These are phyloP conservation scores for Astrothelium macrocarpum DNA, from an alignment of 495 filamentous ascomycete species.

Conservation along the genomic window DNA sequence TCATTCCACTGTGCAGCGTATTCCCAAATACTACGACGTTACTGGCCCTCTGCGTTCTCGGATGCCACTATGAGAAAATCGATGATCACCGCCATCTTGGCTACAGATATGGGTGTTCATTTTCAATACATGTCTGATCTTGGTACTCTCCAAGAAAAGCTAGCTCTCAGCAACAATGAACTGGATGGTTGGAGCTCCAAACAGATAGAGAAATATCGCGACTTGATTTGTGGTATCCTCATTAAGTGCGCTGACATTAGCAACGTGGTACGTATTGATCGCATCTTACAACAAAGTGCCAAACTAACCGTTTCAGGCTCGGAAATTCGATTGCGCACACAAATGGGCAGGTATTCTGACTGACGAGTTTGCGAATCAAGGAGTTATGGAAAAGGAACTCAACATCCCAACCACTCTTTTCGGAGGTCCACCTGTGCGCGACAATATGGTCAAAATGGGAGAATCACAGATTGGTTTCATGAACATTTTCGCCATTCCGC, in stretches of 20 bases:
- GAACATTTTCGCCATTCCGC: slow-evolving; percentile 83
- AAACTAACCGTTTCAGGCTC: slow-evolving; percentile 49
- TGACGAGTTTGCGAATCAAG: slow-evolving; percentile 89
- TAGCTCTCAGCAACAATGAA: slow-evolving; percentile 50
- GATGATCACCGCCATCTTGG: slow-evolving; percentile 90
- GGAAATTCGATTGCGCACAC: slow-evolving; percentile 68
- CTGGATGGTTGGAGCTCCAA: slow-evolving; percentile 62
- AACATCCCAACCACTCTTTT: slow-evolving; percentile 79
- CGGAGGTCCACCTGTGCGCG: slow-evolving; percentile 69
- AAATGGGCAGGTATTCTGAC: slow-evolving; percentile 86
- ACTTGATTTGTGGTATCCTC: slow-evolving; percentile 71
- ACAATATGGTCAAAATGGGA: slow-evolving; percentile 70
- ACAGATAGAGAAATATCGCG: slow-evolving; percentile 59
- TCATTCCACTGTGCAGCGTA: slow-evolving; percentile 97
- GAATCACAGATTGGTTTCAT: slow-evolving; percentile 90
- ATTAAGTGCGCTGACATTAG: slow-evolving; percentile 99
- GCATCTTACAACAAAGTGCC: slow-evolving; percentile 14
- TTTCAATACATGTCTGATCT: slow-evolving; percentile 90
- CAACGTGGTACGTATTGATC: slow-evolving; percentile 63
- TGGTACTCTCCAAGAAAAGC: slow-evolving; percentile 63
- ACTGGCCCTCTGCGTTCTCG: slow-evolving; percentile 78
- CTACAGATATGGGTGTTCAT: slow-evolving; percentile 94
- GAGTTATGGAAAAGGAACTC: slow-evolving; percentile 80
- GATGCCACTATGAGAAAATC: slow-evolving; percentile 68
- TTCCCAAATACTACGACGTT: slow-evolving; percentile 84